A percentile compares a stretch with the other conserved stretches of the same genome.
Conservation (phyloP, 306 rosid genomes). For the Castanea sativa region DNA sequence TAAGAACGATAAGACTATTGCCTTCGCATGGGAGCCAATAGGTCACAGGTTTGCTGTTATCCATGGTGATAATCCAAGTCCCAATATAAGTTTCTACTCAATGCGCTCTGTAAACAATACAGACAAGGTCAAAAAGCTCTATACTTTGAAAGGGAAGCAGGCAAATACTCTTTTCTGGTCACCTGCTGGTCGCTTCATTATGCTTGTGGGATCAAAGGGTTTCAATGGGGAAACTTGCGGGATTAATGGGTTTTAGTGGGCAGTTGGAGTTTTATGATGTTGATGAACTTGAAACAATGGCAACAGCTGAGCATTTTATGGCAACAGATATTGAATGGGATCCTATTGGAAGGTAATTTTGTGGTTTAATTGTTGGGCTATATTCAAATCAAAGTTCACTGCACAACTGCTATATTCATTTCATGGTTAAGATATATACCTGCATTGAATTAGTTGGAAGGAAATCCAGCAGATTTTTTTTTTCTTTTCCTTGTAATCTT, state of each 20-base stretch:
- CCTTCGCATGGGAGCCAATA: constrained; percentile 79
- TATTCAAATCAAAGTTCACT: not conserved
- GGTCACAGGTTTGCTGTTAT: constrained; percentile 74
- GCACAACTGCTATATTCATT: not conserved
- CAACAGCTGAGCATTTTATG: constrained; percentile 74
- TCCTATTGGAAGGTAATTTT: constrained; percentile 68
- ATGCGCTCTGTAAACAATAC: constrained; percentile 51
- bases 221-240: constrained; percentile 33
- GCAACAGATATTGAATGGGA: constrained; percentile 83
- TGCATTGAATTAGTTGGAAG: no score
- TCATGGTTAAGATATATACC: not conserved
- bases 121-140: constrained; percentile 59
- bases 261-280: constrained; percentile 69
- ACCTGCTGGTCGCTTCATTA: constrained; percentile 58
- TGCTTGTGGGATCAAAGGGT: constrained; percentile 70
- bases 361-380: not conserved
- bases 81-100: constrained; percentile 63
- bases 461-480: no score
- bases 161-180: constrained; percentile 86
- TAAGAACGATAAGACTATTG: constrained; percentile 66
- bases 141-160: constrained; percentile 70
- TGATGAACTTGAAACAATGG: constrained; percentile 78
- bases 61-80: constrained; percentile 71
- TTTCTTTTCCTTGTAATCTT: not conserved
- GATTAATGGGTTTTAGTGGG: no score